Evolutionary conservation across 306 rosid genomes (phyloP), one percentile per base, ranked within the genome.

Genomic region (Clitoria ternatea): DNA sequence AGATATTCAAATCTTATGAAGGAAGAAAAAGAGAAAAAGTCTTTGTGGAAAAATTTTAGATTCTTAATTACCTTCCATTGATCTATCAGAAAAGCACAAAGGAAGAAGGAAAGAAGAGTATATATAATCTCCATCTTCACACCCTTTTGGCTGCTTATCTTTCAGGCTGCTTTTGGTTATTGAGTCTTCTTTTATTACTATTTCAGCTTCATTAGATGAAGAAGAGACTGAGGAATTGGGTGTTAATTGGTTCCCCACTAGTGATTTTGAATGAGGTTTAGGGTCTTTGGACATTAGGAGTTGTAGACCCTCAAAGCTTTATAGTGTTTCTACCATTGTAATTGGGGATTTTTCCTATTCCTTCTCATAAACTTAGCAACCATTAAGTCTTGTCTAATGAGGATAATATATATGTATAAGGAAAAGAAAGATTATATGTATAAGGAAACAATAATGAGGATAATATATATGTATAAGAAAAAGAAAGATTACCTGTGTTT

Each of bases 151-250:
- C 18, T 85, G 82, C 80, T 83, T 88, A 7, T 83, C 81, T 79
- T 84, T 85, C 76, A 73, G 75, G 69, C 57, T n/a, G n/a, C n/a
- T 75, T 72, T 86, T 86, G 37, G 3, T 90, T 45, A 74, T 79
- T 9, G 91, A 85, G 73, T 88, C 89, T 70, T 80, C 87, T 61
- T 86, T 81, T 19, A 77, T 61, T 0, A 59, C 24, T 18, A 76
- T 86, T 20, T 88, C 81, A 9, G 83, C 96, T 63, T 92, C 97
- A 72, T 86, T 86, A 3, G 98, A 85, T 14, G 96, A 92, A 0
- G 81, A 80, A 43, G 98, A 92, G 1, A 83, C 75, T 0, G 96
- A 88, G 6, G 92, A 87, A 82, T 87, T 87, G 1, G 83, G 84
- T 2, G 87, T 33, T 33, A 86, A 73, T 1, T 79, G 82, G 69